Base-by-base conservation (phyloP, 805 yeast genomes). In the Metschnikowia rubicola region DNA sequence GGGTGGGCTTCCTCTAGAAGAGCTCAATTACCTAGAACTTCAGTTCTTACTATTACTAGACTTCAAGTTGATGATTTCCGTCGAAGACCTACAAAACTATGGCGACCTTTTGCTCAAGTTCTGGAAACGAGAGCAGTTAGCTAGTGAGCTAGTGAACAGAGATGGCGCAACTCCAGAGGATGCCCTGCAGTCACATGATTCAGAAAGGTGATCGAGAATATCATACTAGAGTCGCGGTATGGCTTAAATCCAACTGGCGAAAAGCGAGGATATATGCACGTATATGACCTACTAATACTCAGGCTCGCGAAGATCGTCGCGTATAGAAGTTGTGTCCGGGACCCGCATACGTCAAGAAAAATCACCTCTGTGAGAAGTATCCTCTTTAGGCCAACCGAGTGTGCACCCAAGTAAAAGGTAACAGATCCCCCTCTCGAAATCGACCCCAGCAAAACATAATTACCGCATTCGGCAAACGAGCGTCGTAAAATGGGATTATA, bases 1-100 rank as follows among this genome's bases (percentile, higher is more conserved):
- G 37, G 98, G 98, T 6, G 98, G 98, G 0, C 75, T 92, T 46
- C 96, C 97, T 8, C 74, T 90, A 47, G 96, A 88, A 46, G 99
- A 94, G 64, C 75, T 94, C 63, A 94, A 94, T 63, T 91, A 88
- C 66, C 73, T 94, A 55, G 99, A 94, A 66, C 71, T 94, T 39
- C 97, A 92, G 64, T 91, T 94, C 62, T 70, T 92, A 56, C 66
- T 91, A 41, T 71, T 92, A 50, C 75, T 90, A 43, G 97, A 94
- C 67, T 92, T 94, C 67, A 83, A 84, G 62, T 73, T 92, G 51
- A 80, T 91, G 81, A 88, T 94, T 38, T 84, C 88, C 31, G 84
- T 87, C 11, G 96, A 91, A 62, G 99, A 94, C 64, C 74, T 92
- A 59, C 96, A 90, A 60, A 77, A 86, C 55, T 92, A 92, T 65